These are phyloP conservation scores for Beta lomatogona DNA, from an alignment of 179 eudicot species.

Conservation along the genomic window DNA sequence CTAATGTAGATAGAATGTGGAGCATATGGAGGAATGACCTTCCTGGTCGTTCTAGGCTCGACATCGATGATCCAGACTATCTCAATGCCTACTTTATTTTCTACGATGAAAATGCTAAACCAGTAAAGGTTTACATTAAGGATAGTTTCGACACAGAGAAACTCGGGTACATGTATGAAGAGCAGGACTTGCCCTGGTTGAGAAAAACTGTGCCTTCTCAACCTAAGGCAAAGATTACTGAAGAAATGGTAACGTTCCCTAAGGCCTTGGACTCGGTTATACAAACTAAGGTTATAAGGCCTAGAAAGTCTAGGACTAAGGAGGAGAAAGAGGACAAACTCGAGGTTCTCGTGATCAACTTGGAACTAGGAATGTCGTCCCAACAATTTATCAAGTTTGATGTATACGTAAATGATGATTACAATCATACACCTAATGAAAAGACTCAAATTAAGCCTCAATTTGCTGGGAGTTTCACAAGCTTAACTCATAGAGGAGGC, in stretches of 20 bases:
- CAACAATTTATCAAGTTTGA: conserved; percentile 13
- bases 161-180: conserved; percentile 10
- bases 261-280: neutral
- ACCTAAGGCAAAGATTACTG: too few relatives aligned
- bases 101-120: conserved; percentile 25
- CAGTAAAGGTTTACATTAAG: conserved; percentile 12
- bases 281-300: neutral
- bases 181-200: conserved; percentile 6
- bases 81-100: conserved; percentile 12
- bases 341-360: conserved; percentile 12
- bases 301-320: neutral
- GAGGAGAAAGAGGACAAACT: conserved; percentile 6
- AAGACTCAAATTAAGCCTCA: neutral
- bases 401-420: conserved; percentile 17
- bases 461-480: conserved; percentile 12
- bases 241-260: neutral
- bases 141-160: neutral
- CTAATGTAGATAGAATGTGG: conserved; percentile 23
- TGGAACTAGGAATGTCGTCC: neutral
- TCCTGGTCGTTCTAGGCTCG: neutral
- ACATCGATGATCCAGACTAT: neutral
- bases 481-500: conserved; percentile 9
- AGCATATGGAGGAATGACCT: neutral
- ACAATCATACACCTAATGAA: neutral
- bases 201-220: neutral